These are phyloP conservation scores for Dothiorella sarmentorum DNA, from an alignment of 2,329 filamentous ascomycete genomes.

Conservation along the genomic window DNA sequence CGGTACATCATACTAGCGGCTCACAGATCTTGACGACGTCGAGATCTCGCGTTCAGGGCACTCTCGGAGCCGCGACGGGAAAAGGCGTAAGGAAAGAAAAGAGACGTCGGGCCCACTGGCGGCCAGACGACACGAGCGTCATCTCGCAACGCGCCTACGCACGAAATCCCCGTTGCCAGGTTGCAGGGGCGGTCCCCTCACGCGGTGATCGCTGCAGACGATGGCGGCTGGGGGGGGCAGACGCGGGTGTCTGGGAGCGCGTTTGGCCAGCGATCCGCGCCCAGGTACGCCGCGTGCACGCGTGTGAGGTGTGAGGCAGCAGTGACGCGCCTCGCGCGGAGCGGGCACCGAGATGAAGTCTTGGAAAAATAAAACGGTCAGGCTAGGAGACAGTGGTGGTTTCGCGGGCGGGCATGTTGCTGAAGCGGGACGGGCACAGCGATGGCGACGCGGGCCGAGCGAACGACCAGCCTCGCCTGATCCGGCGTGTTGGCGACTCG, in stretches of 20 bases:
- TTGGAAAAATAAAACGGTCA: too few species aligned
- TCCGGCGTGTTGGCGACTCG: constrained; percentile 14
- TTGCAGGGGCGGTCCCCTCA: constrained; percentile 6
- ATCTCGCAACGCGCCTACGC: constrained; percentile 14
- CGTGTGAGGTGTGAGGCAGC: neutral
- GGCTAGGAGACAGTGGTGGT: constrained; percentile 33
- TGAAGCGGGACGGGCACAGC: constrained; percentile 16
- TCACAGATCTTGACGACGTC: constrained; percentile 31
- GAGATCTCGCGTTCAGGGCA: constrained; percentile 16
- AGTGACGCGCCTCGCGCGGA: too few species aligned
- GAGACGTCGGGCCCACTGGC: constrained; percentile 3
- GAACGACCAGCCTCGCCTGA: constrained; percentile 14
- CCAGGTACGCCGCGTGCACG: constrained; percentile 4
- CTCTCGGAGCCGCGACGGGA: constrained; percentile 11
- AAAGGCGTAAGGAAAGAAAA: neutral
- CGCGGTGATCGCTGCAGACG: constrained; percentile 16
- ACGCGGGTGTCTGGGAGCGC: constrained; percentile 1
- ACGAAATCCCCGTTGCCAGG: neutral
- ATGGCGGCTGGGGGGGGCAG: constrained; percentile 3
- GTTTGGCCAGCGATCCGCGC: constrained; percentile 7
- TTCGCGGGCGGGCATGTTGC: constrained; percentile 27
- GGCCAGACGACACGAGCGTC: constrained; percentile 14
- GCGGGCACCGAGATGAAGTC: neutral
- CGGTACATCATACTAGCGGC: constrained; percentile 23
- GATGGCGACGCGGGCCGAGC: constrained; percentile 13